These are phyloP conservation scores for Xylaria grammica DNA, from an alignment of 495 filamentous ascomycete species.

Conservation along the genomic window DNA sequence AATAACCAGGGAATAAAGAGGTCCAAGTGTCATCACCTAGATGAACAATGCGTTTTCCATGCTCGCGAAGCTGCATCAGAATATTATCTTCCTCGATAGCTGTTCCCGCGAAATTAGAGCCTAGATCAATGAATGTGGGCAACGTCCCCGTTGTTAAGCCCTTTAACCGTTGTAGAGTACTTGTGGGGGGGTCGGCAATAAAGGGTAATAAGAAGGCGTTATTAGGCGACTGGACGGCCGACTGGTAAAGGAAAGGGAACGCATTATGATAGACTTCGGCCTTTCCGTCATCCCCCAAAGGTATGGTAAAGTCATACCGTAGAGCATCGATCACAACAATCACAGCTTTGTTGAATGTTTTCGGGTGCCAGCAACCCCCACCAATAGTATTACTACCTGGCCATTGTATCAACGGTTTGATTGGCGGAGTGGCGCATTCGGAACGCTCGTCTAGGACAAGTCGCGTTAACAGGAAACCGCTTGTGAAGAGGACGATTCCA, in stretches of 20 bases:
- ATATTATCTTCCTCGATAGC: slow-evolving; percentile 98
- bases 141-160: slow-evolving; percentile 94
- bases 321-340: slow-evolving; percentile 92
- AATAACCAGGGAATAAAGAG: slow-evolving; percentile 87
- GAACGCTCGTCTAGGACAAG: slow-evolving; percentile 89
- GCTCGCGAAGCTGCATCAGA: slow-evolving; percentile 77
- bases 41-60: slow-evolving; percentile 86
- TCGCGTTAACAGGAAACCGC: slow-evolving; percentile 94
- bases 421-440: slow-evolving; percentile 74
- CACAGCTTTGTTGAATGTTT: slow-evolving; percentile 88
- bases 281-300: slow-evolving; percentile 60
- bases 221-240: slow-evolving; percentile 68
- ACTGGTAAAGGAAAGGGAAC: slow-evolving; percentile 83
- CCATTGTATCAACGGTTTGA: slow-evolving; percentile 49
- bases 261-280: slow-evolving; percentile 83
- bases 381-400: slow-evolving; percentile 54
- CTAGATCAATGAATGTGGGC: slow-evolving; percentile 91
- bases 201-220: slow-evolving; percentile 93
- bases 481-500: slow-evolving; percentile 91
- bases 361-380: slow-evolving; percentile 92
- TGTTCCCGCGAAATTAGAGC: slow-evolving; percentile 93
- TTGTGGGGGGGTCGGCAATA: slow-evolving; percentile 95
- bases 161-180: slow-evolving; percentile 90
- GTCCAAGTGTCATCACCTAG: slow-evolving; percentile 98
- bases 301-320: slow-evolving; percentile 95